Evolutionary conservation across 1,284 basidiomycete genomes (phyloP), one percentile per base, ranked within the genome.

Genomic region (Cutaneotrichosporon sp.): DNA sequence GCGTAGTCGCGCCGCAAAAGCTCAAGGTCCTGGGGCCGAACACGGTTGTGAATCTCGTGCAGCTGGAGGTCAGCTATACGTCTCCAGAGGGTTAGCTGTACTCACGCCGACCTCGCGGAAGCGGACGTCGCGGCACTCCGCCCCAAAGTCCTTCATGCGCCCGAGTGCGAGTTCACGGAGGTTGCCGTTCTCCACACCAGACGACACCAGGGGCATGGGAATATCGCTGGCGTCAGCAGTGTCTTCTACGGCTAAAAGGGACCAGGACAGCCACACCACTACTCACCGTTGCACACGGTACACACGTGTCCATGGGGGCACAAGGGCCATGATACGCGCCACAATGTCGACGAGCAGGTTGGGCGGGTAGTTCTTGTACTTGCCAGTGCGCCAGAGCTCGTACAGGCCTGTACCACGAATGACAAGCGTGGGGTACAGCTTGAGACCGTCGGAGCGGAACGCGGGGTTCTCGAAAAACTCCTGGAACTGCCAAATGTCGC

Each of bases 331-430:
- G 66, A 99, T 96, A 41, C 94, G 80, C 36, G 96, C 96, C 7
- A 98, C 89, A 15, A 98, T 88, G 67, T 99, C 96, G 35, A 99
- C 92, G 40, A 99, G 80, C 22, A 97, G 91, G 67, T 97, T 97
- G 3, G 96, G 91, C 3, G 94, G 97, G 73, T 99, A 99, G 73
- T 98, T 98, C 77, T 96, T 97, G 78, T 98, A 98, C 66, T 90
- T 81, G 21, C 92, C 93, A 21, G 93, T 96, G 59, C 91, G 78
- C 93, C 93, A 97, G 8, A 97, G 81, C 73, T 97, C 93, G 72
- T 97, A 97, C 51, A 98, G 76, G 12, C 96, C 96, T 0, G 96
- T 99, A 8, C 96, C 96, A 36, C 96, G 84, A 70, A 99, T 99
- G 52, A 99, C 96, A 47, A 99, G 79, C 0, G 96, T 97, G 12